Evolutionary conservation across 2,329 filamentous ascomycete species (phyloP).

Genomic region (Aspergillus candidus): DNA sequence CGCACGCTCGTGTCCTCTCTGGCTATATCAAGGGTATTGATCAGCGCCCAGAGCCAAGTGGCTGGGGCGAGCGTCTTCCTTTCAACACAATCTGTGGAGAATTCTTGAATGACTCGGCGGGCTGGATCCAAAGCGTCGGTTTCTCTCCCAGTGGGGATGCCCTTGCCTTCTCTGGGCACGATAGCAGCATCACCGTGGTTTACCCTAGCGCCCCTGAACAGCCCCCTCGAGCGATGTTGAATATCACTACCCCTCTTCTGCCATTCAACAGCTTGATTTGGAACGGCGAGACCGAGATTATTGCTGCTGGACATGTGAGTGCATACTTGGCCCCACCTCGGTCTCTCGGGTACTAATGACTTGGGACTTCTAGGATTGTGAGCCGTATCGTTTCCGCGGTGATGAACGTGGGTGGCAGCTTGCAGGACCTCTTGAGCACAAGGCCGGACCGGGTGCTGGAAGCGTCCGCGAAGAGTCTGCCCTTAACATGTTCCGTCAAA

Average conservation of each 20-base stretch:
- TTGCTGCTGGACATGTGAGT: conserved; percentile 79
- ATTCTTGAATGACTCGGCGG: conserved; percentile 90
- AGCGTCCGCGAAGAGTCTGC: conserved; percentile 79
- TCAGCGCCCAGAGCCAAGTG: conserved; percentile 72
- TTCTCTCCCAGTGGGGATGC: conserved; percentile 91
- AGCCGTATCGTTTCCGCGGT: conserved; percentile 84
- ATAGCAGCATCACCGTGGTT: conserved; percentile 93
- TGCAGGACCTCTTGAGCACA: conserved; percentile 71
- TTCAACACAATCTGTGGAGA: conserved; percentile 99
- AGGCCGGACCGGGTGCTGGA: conserved; percentile 54
- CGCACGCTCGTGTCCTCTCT: conserved; percentile 89
- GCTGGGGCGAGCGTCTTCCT: conserved; percentile 90
- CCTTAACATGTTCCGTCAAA: conserved; percentile 96
- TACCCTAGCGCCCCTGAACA: conserved; percentile 90
- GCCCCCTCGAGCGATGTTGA: conserved; percentile 82
- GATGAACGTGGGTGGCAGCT: conserved; percentile 76
- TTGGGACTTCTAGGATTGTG: conserved; percentile 50
- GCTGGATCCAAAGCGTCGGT: conserved; percentile 89
- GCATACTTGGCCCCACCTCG: not conserved
- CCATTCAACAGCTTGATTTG: conserved; percentile 91
- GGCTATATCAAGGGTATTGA: conserved; percentile 96
- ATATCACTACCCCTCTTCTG: conserved; percentile 79
- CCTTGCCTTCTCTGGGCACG: conserved; percentile 90
- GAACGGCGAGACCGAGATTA: conserved; percentile 86
- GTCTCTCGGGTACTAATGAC: too few species aligned